Evolutionary conservation across 78 protist genomes (phyloP).

Genomic region (Diacronema lutheri): DNA sequence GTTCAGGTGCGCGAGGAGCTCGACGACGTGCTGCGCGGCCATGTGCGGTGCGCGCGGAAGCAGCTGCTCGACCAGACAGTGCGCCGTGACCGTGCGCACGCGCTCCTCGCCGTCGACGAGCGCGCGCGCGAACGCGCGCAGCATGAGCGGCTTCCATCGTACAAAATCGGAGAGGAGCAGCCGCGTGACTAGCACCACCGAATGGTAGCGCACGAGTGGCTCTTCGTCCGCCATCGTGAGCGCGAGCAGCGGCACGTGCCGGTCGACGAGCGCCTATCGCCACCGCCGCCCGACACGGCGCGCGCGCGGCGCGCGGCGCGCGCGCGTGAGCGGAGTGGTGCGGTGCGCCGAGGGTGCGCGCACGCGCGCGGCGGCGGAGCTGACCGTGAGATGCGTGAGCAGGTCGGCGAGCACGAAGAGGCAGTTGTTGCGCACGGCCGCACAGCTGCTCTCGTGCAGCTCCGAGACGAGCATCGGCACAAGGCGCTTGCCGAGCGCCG

Average conservation of each 20-base stretch:
- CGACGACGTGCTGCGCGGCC: not conserved
- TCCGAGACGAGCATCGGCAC: not conserved
- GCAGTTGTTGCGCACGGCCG: slow-evolving; percentile 22
- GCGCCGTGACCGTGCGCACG: not conserved
- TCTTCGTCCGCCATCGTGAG: not conserved
- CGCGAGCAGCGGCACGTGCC: not conserved
- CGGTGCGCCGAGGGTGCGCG: no score
- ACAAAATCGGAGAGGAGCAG: not conserved
- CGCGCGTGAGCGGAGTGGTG: no score
- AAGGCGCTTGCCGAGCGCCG: not conserved
- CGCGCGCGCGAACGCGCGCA: not conserved
- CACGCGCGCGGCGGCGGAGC: no score
- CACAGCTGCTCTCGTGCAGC: not conserved
- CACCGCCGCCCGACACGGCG: no score
- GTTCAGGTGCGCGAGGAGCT: not conserved
- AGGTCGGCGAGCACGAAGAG: slow-evolving; percentile 4
- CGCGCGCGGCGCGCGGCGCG: no score
- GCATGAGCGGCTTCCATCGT: not conserved
- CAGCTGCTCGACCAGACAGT: not conserved
- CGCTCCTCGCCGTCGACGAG: not conserved
- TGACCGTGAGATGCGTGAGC: not conserved
- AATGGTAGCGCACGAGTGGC: not conserved
- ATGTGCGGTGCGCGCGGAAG: not conserved
- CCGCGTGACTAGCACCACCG: not conserved
- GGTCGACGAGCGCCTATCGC: not conserved